Percentiles rank a stretch among this genome's conserved stretches.
Conservation (phyloP, 768 basidiomycete genomes). For the Kwoniella europaea region DNA sequence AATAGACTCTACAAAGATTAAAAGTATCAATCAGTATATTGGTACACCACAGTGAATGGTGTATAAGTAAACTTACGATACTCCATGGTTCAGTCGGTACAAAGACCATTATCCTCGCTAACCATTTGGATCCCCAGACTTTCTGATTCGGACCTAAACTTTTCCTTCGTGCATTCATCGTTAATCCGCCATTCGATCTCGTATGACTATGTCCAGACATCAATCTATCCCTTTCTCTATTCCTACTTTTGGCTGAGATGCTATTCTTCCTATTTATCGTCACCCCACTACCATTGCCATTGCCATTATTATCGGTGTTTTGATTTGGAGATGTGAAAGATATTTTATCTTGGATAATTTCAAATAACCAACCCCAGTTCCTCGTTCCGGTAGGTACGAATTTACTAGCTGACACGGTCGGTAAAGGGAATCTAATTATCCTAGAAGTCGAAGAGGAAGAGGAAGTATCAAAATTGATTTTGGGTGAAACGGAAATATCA, state of each 20-base stretch:
- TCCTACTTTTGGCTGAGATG: slow-evolving; percentile 24
- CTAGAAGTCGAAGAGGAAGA: background rate
- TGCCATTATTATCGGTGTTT: background rate
- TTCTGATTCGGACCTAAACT: slow-evolving; percentile 13
- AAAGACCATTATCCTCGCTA: slow-evolving; percentile 32
- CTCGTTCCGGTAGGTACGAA: slow-evolving; percentile 37
- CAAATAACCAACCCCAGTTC: slow-evolving; percentile 36
- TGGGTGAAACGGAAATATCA: slow-evolving; percentile 24
- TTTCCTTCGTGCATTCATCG: slow-evolving; percentile 6
- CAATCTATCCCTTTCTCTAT: slow-evolving; percentile 41
- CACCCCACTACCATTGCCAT: background rate
- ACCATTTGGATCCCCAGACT: slow-evolving; percentile 35
- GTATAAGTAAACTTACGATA: slow-evolving; percentile 34
- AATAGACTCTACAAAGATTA: slow-evolving; percentile 62
- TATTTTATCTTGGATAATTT: slow-evolving; percentile 2
- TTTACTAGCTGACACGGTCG: slow-evolving; percentile 16
- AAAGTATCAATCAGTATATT: background rate
- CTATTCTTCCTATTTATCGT: slow-evolving; percentile 18
- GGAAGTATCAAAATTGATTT: slow-evolving; percentile 19
- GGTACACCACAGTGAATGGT: background rate
- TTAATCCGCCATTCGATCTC: background rate
- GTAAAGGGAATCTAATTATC: slow-evolving; percentile 14
- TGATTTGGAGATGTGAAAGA: slow-evolving; percentile 14
- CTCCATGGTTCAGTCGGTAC: slow-evolving; percentile 41
- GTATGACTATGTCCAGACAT: slow-evolving; percentile 15